phyloP scores from a whole-genome alignment of 2,329 filamentous ascomycete species.

The Clathrospora elynae region DNA sequence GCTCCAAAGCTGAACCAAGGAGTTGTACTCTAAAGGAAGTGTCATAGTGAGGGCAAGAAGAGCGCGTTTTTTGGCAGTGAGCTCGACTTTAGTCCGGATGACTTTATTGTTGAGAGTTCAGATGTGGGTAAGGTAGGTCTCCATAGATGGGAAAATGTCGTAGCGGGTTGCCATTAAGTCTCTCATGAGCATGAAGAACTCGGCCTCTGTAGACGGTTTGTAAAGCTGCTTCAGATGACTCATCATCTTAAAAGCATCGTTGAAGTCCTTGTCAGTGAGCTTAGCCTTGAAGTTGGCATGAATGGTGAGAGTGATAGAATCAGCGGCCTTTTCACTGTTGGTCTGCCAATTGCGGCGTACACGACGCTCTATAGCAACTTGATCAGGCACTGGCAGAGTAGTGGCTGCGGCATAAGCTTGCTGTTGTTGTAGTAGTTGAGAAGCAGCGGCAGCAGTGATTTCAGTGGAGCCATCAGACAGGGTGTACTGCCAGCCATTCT shows the following conservation, averaged over 20 bases:
- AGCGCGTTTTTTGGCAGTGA: background rate
- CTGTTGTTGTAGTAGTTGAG: no score
- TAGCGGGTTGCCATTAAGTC: background rate
- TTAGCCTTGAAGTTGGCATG: background rate
- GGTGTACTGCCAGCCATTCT: background rate
- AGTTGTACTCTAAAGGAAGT: background rate
- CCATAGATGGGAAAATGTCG: background rate
- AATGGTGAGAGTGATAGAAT: background rate
- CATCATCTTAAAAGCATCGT: background rate
- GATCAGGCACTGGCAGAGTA: background rate
- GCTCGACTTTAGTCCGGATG: background rate
- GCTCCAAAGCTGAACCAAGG: no score
- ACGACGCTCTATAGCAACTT: background rate
- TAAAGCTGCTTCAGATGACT: background rate
- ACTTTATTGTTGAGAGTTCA: background rate
- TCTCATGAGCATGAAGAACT: background rate
- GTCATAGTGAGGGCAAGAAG: background rate
- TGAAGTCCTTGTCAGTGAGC: background rate
- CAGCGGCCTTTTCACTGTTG: background rate
- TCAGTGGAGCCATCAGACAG: background rate
- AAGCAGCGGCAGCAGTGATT: background rate
- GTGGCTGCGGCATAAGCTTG: background rate
- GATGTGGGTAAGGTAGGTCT: background rate
- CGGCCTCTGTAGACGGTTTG: background rate
- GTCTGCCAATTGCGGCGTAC: background rate